Conservation (phyloP, 1,284 basidiomycete species). For the Schizophyllum amplum region DNA sequence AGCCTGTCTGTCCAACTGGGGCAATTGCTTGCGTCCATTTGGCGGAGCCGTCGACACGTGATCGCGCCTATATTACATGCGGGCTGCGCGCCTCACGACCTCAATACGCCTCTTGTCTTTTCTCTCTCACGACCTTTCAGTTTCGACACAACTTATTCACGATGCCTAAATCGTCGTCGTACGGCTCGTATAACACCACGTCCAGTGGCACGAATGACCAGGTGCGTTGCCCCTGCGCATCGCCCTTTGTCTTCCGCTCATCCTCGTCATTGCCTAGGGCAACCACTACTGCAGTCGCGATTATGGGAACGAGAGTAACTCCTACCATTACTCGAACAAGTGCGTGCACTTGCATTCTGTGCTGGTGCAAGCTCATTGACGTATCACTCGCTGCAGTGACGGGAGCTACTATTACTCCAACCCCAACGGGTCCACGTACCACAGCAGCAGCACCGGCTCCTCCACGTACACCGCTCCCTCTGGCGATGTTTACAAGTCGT, state of each 20-base stretch:
- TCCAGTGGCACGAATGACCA: conserved; percentile 42
- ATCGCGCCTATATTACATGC: too few relatives aligned
- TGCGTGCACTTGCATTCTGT: background rate
- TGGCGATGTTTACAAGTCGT: background rate
- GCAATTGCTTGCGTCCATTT: too few relatives aligned
- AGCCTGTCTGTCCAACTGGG: too few relatives aligned
- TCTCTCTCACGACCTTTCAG: too few relatives aligned
- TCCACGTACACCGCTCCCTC: background rate
- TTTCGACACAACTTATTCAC: conserved; percentile 7
- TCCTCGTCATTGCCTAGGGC: background rate
- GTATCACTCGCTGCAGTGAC: conserved; percentile 6
- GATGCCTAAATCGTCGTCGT: conserved; percentile 7
- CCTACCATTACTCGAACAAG: conserved; percentile 1
- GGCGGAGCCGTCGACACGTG: too few relatives aligned
- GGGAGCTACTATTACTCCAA: conserved; percentile 13
- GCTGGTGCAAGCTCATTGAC: too few relatives aligned
- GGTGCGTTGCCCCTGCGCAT: conserved; percentile 21
- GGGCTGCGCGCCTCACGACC: too few relatives aligned
- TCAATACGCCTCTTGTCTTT: too few relatives aligned
- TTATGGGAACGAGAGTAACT: background rate
- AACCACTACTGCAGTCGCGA: background rate
- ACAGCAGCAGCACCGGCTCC: conserved; percentile 12
- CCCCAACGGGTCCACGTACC: conserved; percentile 13
- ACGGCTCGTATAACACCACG: conserved; percentile 31
- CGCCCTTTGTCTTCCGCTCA: background rate